A percentile compares a stretch with the other conserved stretches of the same genome.
These are phyloP conservation scores for Globisporangium sylvaticum DNA, from an alignment of 352 stramenopile genomes.

Conservation along the genomic window DNA sequence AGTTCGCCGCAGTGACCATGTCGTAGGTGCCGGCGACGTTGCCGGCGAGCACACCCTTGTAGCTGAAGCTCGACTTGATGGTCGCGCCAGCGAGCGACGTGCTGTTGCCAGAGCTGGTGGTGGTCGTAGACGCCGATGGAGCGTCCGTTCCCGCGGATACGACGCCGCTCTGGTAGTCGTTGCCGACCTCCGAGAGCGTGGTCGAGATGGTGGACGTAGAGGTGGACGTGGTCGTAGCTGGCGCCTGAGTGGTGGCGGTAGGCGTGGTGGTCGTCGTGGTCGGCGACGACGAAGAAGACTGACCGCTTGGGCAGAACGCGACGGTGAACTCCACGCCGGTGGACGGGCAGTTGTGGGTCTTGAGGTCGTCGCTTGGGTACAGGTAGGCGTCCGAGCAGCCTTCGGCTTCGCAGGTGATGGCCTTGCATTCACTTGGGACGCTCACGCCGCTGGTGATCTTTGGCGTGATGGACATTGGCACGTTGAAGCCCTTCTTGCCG, in stretches of 20 bases:
- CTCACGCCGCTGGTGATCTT: slow-evolving; percentile 14
- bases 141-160: slow-evolving; percentile 1
- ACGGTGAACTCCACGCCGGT: slow-evolving; percentile 30
- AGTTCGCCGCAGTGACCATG: slow-evolving; percentile 32
- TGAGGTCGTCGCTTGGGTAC: slow-evolving; percentile 45
- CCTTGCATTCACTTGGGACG: slow-evolving; percentile 28
- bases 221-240: slow-evolving; percentile 10
- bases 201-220: not conserved
- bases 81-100: slow-evolving; percentile 33
- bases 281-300: slow-evolving; percentile 15
- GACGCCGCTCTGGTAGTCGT: slow-evolving; percentile 18
- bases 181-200: slow-evolving; percentile 16
- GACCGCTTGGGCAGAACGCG: slow-evolving; percentile 37
- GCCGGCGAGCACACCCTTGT: slow-evolving; percentile 33
- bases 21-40: slow-evolving; percentile 39
- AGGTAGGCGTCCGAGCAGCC: slow-evolving; percentile 46
- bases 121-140: not conserved
- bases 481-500: slow-evolving; percentile 60
- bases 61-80: slow-evolving; percentile 50
- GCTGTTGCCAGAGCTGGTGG: slow-evolving; percentile 5
- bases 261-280: slow-evolving; percentile 14
- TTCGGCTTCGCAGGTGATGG: slow-evolving; percentile 29
- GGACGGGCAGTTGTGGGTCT: slow-evolving; percentile 47
- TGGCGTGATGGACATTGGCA: slow-evolving; percentile 52
- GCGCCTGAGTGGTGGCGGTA: slow-evolving; percentile 6